A percentile compares a stretch with the other conserved stretches of the same genome.
phyloP scores from a whole-genome alignment of 176 grass and related monocot genomes.

The Oryza meyeriana region DNA sequence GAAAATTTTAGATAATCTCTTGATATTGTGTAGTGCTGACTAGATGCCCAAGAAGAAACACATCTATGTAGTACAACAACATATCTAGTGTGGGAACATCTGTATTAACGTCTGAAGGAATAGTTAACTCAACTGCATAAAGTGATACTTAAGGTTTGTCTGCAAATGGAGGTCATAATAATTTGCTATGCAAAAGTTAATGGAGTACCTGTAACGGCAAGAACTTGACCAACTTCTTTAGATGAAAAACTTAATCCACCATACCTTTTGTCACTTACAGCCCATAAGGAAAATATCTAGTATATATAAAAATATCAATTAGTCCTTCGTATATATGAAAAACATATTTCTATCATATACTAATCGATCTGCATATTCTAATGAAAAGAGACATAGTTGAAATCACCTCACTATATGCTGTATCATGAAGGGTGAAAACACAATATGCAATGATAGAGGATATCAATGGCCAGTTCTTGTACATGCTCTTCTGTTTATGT shows the following conservation, averaged over 20 bases:
- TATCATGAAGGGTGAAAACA: slow-evolving; percentile 76
- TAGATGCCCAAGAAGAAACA: too few relatives aligned
- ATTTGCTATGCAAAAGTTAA: background rate
- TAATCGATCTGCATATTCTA: background rate
- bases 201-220: slow-evolving; percentile 61
- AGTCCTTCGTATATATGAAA: background rate
- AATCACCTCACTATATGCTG: slow-evolving; percentile 73
- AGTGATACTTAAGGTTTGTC: background rate
- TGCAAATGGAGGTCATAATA: background rate
- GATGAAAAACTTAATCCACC: slow-evolving; percentile 53
- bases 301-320: background rate
- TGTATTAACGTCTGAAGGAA: background rate
- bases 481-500: slow-evolving; percentile 32
- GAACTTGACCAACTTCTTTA: slow-evolving; percentile 71
- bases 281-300: slow-evolving; percentile 96
- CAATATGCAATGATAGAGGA: slow-evolving; percentile 61
- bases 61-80: too few relatives aligned
- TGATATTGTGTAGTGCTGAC: too few relatives aligned
- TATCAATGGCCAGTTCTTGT: slow-evolving; percentile 82
- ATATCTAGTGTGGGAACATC: too few relatives aligned
- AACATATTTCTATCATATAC: background rate
- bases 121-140: background rate
- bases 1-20: background rate
- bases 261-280: slow-evolving; percentile 40
- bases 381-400: background rate